Base-by-base conservation (phyloP, 257 asterid species). In the Verbascum thapsus region DNA sequence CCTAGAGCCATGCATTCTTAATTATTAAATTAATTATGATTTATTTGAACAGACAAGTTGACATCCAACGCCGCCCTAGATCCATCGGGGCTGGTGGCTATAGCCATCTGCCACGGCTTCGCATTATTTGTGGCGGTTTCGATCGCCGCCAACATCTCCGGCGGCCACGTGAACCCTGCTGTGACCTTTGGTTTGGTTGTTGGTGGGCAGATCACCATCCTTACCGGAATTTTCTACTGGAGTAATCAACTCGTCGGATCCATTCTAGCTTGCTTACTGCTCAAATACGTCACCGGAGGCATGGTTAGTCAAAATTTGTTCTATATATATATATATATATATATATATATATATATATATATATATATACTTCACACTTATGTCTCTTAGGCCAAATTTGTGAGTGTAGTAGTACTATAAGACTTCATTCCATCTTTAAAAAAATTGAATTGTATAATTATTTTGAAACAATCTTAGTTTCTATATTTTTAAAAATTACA, bases 81-180 rank as follows among this genome's bases (percentile, higher is more conserved):
- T 42, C 94, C 94, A 0, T n/a, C 88, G 0, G 97, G 97, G 1
- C 86, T 89, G 3, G 94, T 87, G 65, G 95, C 95, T 0, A 35
- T 89, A 18, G 95, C 97, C 1, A 58, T 89, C 34, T 75, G 86
- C 74, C 97, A 87, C 37, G 97, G 81, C 2, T 76, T 89, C 8
- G 94, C 95, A 35, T 85, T 89, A 0, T 89, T 89, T 26, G 95
- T 87, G 51, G 87, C 95, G 2, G 97, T 89, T n/a, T 53, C 95
- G 9, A 64, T 89, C 11, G 94, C 78, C 0, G 95, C 97, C 58
- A 89, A 89, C 88, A 87, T 89, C 81, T 89, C 96, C 63, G 96
- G 96, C 11, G 94, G 94, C 50, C 96, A 85, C 38, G 96, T 88
- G 12, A 87, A 87, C 82, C 96, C 96, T 3, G 96, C 96, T 23